A percentile compares a stretch with the other conserved stretches of the same genome.
Evolutionary conservation across 1,139 yeast genomes (phyloP).

Genomic region (Pichia sp.): DNA sequence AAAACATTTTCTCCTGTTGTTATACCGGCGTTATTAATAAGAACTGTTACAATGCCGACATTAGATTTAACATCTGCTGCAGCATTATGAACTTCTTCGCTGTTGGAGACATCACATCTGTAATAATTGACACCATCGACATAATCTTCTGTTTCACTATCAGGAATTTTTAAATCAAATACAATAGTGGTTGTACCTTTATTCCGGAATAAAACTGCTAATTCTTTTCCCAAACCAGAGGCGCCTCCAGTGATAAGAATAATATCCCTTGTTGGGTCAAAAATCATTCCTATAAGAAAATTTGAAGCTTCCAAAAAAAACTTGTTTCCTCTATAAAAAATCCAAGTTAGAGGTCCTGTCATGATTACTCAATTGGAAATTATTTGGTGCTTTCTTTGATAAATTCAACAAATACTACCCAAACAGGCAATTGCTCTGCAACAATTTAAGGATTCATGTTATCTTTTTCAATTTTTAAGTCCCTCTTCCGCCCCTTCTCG

Average conservation of each 20-base stretch:
- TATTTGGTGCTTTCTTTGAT: not conserved
- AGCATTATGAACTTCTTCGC: constrained; percentile 35
- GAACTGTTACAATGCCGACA: constrained; percentile 56
- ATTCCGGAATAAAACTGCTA: constrained; percentile 43
- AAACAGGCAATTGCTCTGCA: constrained; percentile 2
- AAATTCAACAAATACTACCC: not conserved
- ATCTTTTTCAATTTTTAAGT: too few species aligned
- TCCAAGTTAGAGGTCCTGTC: constrained; percentile 26
- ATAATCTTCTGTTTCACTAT: constrained; percentile 23
- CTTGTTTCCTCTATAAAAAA: constrained; percentile 29
- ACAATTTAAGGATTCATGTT: too few species aligned
- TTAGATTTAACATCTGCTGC: constrained; percentile 36
- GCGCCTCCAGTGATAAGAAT: constrained; percentile 82
- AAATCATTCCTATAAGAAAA: constrained; percentile 42
- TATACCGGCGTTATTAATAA: constrained; percentile 82
- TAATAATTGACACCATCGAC: constrained; percentile 46
- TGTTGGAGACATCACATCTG: constrained; percentile 62
- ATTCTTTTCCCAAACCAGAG: constrained; percentile 65
- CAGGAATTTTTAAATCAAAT: constrained; percentile 51
- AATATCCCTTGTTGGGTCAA: constrained; percentile 47
- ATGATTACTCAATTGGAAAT: constrained; percentile 8
- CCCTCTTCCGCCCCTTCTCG: too few species aligned
- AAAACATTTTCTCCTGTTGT: constrained; percentile 52
- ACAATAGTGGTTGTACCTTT: constrained; percentile 49
- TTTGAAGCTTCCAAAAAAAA: constrained; percentile 33